A percentile compares a stretch with the other conserved stretches of the same genome.
These are phyloP conservation scores for Camellia granthamiana DNA, from an alignment of 148 eudicot species.

Conservation along the genomic window DNA sequence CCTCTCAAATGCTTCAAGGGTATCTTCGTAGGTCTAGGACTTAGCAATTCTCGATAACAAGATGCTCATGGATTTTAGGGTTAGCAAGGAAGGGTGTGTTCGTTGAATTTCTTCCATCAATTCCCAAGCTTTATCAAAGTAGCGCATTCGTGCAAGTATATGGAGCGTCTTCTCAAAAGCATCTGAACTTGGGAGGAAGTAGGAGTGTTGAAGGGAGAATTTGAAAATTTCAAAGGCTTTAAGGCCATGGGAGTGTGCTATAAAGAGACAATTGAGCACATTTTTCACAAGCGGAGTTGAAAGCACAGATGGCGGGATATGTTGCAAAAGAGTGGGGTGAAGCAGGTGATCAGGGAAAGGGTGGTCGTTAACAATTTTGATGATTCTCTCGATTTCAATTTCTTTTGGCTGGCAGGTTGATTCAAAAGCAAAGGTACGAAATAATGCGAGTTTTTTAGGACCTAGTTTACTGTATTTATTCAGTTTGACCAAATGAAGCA, in stretches of 20 bases:
- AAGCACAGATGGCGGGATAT: slow-evolving; percentile 40
- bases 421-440: slow-evolving; percentile 20
- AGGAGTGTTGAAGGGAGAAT: slow-evolving; percentile 42
- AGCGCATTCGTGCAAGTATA: slow-evolving; percentile 80
- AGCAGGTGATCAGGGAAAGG: slow-evolving; percentile 69
- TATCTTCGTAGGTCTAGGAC: slow-evolving; percentile 67
- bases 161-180: slow-evolving; percentile 85
- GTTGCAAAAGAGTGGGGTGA: slow-evolving; percentile 45
- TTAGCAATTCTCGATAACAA: slow-evolving; percentile 71
- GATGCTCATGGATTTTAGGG: slow-evolving; percentile 82
- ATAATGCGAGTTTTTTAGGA: slow-evolving; percentile 17
- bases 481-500: slow-evolving; percentile 18
- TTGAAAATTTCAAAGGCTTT: slow-evolving; percentile 83
- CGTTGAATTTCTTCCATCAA: slow-evolving; percentile 55
- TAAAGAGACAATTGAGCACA: slow-evolving; percentile 71
- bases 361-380: slow-evolving; percentile 67
- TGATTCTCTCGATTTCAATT: slow-evolving; percentile 41
- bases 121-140: slow-evolving; percentile 83
- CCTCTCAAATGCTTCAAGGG: slow-evolving; percentile 72
- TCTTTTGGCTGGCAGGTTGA: slow-evolving; percentile 28
- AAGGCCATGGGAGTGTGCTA: slow-evolving; percentile 71
- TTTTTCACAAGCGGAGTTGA: slow-evolving; percentile 59
- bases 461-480: slow-evolving; percentile 10
- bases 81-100: slow-evolving; percentile 52
- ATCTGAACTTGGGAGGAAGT: slow-evolving; percentile 51